Evolutionary conservation across 768 basidiomycete genomes (phyloP).

Genomic region (Pulveroboletus sp.): DNA sequence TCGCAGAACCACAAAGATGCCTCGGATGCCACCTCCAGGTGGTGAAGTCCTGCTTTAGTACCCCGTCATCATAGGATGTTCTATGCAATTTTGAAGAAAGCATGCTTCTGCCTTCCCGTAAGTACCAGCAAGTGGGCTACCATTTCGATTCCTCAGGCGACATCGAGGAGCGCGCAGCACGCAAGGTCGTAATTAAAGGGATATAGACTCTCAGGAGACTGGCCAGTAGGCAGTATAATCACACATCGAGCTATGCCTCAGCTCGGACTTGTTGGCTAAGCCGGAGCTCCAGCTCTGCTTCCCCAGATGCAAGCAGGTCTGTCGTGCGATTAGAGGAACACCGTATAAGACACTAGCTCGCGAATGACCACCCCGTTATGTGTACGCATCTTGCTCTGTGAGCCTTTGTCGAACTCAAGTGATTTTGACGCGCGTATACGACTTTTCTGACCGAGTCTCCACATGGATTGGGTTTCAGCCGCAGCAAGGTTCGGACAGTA

Average conservation of each 20-base stretch:
- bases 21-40: constrained; percentile 17
- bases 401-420: not conserved
- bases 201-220: constrained; percentile 15
- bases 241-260: constrained; percentile 77
- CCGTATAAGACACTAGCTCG: constrained; percentile 67
- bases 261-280: no score
- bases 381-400: constrained; percentile 35
- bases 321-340: constrained; percentile 63
- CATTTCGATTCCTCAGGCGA: constrained; percentile 7
- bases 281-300: not conserved
- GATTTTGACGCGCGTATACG: constrained; percentile 55
- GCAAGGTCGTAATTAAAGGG: constrained; percentile 20
- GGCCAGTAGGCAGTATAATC: constrained; percentile 35
- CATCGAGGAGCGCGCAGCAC: constrained; percentile 15
- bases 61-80: constrained; percentile 24
- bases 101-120: constrained; percentile 20
- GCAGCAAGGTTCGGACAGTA: constrained; percentile 56
- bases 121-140: constrained; percentile 14
- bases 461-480: constrained; percentile 61
- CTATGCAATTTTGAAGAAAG: constrained; percentile 19
- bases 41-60: constrained; percentile 11
- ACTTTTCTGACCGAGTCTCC: constrained; percentile 70
- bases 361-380: no score
- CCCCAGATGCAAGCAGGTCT: constrained; percentile 64
- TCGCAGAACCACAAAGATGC: constrained; percentile 48